Conservation (phyloP, 23 red algal species). For the Agarophyton chilense region DNA sequence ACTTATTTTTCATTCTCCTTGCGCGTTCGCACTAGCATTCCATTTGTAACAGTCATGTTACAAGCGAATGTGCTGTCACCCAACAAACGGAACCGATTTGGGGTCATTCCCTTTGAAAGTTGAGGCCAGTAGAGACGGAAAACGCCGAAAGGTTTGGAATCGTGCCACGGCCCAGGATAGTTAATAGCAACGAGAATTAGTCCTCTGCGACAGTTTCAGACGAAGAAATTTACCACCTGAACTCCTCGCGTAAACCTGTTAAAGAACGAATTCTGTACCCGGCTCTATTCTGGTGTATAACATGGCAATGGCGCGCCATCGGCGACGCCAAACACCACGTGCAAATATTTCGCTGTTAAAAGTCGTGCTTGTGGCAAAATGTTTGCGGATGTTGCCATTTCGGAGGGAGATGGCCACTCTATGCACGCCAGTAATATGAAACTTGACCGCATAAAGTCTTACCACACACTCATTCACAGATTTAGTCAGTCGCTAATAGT, state of each 20-base stretch:
- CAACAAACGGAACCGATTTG: not conserved
- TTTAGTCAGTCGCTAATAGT: too few species aligned
- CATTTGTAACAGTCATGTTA: not conserved
- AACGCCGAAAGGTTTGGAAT: not conserved
- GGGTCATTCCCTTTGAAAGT: not conserved
- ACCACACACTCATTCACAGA: too few species aligned
- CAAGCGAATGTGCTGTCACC: not conserved
- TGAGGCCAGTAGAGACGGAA: not conserved
- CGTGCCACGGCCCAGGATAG: constrained; percentile 8
- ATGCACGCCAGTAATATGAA: too few species aligned
- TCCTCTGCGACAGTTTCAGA: constrained; percentile 15
- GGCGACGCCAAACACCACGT: constrained; percentile 19
- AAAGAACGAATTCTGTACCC: constrained; percentile 29
- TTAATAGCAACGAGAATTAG: constrained; percentile 23
- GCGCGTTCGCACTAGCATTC: too few species aligned
- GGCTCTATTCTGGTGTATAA: not conserved
- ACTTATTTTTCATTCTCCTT: too few species aligned
- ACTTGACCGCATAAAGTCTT: too few species aligned
- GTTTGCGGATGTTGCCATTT: not conserved
- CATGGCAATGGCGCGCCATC: too few species aligned
- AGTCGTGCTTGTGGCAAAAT: not conserved
- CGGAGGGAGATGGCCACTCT: not conserved
- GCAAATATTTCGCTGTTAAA: not conserved
- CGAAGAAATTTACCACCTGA: constrained; percentile 28
- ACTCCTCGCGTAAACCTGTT: not conserved